phyloP scores from a whole-genome alignment of 495 filamentous ascomycete species.

The Xylaria scruposa region DNA sequence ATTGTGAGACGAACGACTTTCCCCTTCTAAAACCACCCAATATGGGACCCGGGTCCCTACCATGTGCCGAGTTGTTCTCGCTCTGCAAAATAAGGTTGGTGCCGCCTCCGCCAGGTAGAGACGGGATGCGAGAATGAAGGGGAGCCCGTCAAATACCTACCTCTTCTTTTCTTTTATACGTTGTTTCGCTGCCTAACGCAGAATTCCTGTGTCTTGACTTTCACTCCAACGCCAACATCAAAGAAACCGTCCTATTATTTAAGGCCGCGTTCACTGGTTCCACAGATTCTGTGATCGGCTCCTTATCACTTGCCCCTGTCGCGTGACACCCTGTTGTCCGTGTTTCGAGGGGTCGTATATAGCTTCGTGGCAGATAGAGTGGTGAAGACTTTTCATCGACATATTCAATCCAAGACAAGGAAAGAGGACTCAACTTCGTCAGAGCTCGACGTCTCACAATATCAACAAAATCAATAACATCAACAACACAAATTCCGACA shows the following conservation, averaged over 20 bases:
- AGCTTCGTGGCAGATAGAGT: background rate
- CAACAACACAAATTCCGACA: background rate
- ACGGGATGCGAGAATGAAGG: background rate
- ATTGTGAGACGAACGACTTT: conserved; percentile 28
- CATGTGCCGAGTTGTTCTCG: conserved; percentile 23
- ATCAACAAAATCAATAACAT: background rate
- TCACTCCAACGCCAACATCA: background rate
- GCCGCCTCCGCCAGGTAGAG: background rate
- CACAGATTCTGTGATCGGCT: conserved; percentile 6
- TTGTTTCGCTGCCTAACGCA: conserved; percentile 4
- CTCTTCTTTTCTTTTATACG: background rate
- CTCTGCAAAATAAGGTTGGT: background rate
- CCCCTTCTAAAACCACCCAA: conserved; percentile 27
- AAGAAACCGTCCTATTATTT: conserved; percentile 14
- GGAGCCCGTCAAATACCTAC: background rate
- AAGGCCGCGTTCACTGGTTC: conserved; percentile 16
- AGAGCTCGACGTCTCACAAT: background rate
- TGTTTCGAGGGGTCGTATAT: conserved; percentile 4
- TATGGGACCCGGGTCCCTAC: conserved; percentile 25
- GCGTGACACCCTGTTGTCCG: conserved; percentile 23
- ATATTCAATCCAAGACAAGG: background rate
- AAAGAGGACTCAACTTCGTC: background rate
- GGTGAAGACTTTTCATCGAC: background rate
- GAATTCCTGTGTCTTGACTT: no score
- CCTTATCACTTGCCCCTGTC: conserved; percentile 19